Conservation (phyloP, 805 yeast species). For the Naumovozyma castellii region DNA sequence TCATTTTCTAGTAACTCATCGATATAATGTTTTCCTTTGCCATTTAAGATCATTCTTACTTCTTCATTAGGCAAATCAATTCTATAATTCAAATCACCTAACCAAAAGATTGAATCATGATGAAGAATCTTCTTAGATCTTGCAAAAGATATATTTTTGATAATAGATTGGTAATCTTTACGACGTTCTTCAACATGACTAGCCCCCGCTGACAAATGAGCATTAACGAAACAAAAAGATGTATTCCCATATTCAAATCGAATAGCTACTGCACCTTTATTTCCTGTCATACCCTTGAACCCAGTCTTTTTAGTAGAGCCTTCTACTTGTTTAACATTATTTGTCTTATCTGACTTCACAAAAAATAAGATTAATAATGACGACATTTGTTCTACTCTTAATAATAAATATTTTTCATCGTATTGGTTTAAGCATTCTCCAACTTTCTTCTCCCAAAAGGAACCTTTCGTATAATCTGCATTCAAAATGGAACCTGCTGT, state of each 20-base stretch:
- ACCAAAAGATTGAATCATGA: slow-evolving; percentile 84
- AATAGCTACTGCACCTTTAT: slow-evolving; percentile 93
- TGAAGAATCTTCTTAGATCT: slow-evolving; percentile 68
- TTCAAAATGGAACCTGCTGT: slow-evolving; percentile 83
- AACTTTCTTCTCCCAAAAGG: slow-evolving; percentile 71
- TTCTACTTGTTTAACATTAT: slow-evolving; percentile 66
- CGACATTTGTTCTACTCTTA: slow-evolving; percentile 68
- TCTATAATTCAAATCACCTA: slow-evolving; percentile 91
- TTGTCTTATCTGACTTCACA: slow-evolving; percentile 40
- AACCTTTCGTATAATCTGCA: slow-evolving; percentile 66
- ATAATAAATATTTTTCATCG: slow-evolving; percentile 45
- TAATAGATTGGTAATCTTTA: slow-evolving; percentile 68
- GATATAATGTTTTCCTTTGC: slow-evolving; percentile 32
- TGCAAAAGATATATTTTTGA: slow-evolving; percentile 67
- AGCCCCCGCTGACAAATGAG: slow-evolving; percentile 91
- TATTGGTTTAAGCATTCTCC: slow-evolving; percentile 50
- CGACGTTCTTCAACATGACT: slow-evolving; percentile 73
- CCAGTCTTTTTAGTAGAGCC: slow-evolving; percentile 92
- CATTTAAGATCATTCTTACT: slow-evolving; percentile 48
- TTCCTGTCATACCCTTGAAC: slow-evolving; percentile 92
- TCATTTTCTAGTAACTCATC: slow-evolving; percentile 54
- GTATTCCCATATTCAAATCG: slow-evolving; percentile 76
- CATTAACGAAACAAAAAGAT: slow-evolving; percentile 72
- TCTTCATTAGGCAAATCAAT: slow-evolving; percentile 61
- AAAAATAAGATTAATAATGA: slow-evolving; percentile 60